phyloP scores from a whole-genome alignment of 352 stramenopile species.

The Phytophthora quininea region DNA sequence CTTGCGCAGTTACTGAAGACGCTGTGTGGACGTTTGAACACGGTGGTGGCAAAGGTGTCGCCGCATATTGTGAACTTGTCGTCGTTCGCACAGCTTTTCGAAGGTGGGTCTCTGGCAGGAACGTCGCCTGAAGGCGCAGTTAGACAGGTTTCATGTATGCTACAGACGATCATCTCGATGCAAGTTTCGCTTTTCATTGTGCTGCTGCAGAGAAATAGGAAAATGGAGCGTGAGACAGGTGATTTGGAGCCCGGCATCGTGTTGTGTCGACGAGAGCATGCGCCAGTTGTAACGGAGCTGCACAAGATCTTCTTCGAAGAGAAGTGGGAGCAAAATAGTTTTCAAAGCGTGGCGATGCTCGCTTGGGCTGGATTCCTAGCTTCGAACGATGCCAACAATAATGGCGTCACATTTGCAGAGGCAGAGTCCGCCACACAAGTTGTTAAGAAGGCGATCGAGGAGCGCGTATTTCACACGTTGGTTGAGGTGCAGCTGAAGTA shows the following conservation, averaged over 20 bases:
- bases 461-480: conserved; percentile 71
- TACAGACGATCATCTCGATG: conserved; percentile 75
- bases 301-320: conserved; percentile 68
- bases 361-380: conserved; percentile 74
- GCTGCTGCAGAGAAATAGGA: conserved; percentile 64
- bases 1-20: conserved; percentile 58
- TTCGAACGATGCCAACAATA: conserved; percentile 36
- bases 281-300: conserved; percentile 59
- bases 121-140: conserved; percentile 69
- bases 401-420: conserved; percentile 60
- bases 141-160: conserved; percentile 78
- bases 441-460: conserved; percentile 77
- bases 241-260: conserved; percentile 47
- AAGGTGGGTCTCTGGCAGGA: conserved; percentile 63
- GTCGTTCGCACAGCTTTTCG: conserved; percentile 76
- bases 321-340: conserved; percentile 68
- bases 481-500: conserved; percentile 81
- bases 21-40: conserved; percentile 63
- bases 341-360: conserved; percentile 81
- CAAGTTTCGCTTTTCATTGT: conserved; percentile 72
- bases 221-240: conserved; percentile 71
- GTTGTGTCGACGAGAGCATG: conserved; percentile 52
- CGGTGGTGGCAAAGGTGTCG: conserved; percentile 71
- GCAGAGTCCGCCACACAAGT: conserved; percentile 51
- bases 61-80: conserved; percentile 85